Evolutionary conservation across 257 asterid species (phyloP).

Genomic region (Nicotiana undulata): DNA sequence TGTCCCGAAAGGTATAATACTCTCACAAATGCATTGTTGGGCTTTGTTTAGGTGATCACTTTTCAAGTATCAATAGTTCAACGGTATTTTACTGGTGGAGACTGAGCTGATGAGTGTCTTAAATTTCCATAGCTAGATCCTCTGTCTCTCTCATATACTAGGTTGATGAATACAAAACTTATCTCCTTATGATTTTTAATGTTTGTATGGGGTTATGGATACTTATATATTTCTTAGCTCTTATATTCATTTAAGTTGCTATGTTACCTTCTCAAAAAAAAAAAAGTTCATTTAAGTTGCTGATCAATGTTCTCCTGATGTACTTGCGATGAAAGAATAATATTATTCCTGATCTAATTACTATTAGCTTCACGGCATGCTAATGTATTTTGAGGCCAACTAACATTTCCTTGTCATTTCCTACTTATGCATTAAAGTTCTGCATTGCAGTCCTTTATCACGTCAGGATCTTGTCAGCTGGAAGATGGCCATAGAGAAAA

Average conservation of each 20-base stretch:
- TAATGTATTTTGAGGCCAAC: conserved; percentile 3
- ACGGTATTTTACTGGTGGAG: neutral
- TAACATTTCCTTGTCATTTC: conserved; percentile 3
- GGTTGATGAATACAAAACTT: neutral
- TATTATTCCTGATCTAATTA: neutral
- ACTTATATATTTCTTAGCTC: neutral
- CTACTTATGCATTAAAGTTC: conserved; percentile 10
- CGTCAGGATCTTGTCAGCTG: conserved; percentile 99
- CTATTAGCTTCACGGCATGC: neutral
- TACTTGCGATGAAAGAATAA: neutral
- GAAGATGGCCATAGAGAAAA: conserved; percentile 93
- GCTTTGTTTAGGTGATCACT: conserved; percentile 10
- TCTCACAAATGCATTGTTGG: conserved; percentile 1
- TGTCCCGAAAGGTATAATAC: conserved; percentile 75
- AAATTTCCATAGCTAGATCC: neutral
- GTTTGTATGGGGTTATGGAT: neutral
- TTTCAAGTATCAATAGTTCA: neutral
- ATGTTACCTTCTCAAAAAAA: too few relatives aligned
- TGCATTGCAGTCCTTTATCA: conserved; percentile 61
- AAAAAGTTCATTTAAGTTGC: neutral
- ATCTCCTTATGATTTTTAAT: neutral
- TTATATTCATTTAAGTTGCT: too few relatives aligned
- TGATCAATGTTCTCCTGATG: conserved; percentile 1
- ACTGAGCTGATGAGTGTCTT: neutral
- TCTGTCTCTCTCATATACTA: neutral